Evolutionary conservation across 1,139 yeast species (phyloP), one percentile per base, ranked within the genome.

Genomic region (Meyerozyma guilliermondii): DNA sequence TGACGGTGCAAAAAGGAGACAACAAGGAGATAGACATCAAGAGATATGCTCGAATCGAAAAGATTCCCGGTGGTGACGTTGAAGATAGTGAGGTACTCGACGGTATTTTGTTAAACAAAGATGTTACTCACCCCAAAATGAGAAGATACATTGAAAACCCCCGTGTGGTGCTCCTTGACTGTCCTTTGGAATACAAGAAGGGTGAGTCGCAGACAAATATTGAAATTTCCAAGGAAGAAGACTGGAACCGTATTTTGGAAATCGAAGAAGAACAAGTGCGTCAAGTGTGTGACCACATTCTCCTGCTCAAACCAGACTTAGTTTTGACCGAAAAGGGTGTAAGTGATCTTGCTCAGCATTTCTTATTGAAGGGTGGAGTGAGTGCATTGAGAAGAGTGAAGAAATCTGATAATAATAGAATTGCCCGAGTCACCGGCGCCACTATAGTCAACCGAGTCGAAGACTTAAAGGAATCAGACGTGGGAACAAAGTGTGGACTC

Each of bases 281-380:
- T 60, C 59, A 77, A 44, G 71, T 92, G 74, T 91, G 98, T 67
- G 96, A 88, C 46, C 86, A 83, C 54, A 79, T 94, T 50, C 74
- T 91, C 52, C 80, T 85, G 46, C 80, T 87, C 61, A 87, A 88
- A 62, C 98, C 98, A 16, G 96, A 87, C 61, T 76, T 94, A 57
- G 97, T 94, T 36, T 84, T 94, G 52, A 94, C 98, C 41, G 99
- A 94, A 66, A 94, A 94, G 76, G 99, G 99, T 52, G 98, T 94
- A 22, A 86, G 96, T 42, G 99, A 94, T 65, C 76, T 94, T 60
- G 99, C 98, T 35, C 99, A 94, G 66, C 99, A 94, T 68, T 91
- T 85, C 65, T 71, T 94, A 52, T 76, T 92, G 59, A 91, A 91
- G 70, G 96, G 96, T 48, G 95, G 95, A 44, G 91, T 91, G 50